Base-by-base conservation (phyloP, 768 basidiomycete species). In the Neoboletus brunneissimus region DNA sequence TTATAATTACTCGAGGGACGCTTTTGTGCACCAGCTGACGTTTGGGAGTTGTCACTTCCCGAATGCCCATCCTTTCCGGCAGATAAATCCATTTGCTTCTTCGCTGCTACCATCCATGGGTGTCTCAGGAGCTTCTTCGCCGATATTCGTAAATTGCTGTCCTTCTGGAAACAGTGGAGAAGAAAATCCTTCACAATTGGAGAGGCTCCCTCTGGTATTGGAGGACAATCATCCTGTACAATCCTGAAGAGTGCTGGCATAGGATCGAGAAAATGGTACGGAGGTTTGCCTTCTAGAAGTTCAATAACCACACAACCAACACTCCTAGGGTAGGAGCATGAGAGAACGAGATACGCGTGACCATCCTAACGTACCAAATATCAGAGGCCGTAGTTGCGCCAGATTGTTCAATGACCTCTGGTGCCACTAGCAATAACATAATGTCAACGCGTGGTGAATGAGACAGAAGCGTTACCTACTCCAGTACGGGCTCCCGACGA, bases 241-340 rank as follows among this genome's bases (percentile, higher is more conserved):
- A 99, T 98, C 51, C 97, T 86, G 75, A 97, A 99, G 27, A 99
- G 83, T 1, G 97, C 97, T 45, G 95, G 97, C 94, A 99, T 97
- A 3, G 97, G 97, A 59, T 94, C 93, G 41, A 98, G 83, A 64
- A 88, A 89, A 73, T 96, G 91, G 71, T 98, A 97, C 1, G 97
- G 97, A 7, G 96, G 97, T 59, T 90, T 94, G 4, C 96, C 87
- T 65, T 88, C 86, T 27, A 85, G 48, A 47, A 99, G 82, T 67
- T 99, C 97, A 55, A 99, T 95, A 5, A 98, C 94, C n/a, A 96
- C 90, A 67, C 94, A 98, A 15, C 97, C 97, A 12, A 97, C 91
- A 63, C 89, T 91, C 84, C 81, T 83, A 54, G 2, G 53, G 56
- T 20, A 48, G 57, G 5, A 40, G 25, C 13, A 37, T 56, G 54